Conservation (phyloP, 805 yeast species). For the Metschnikowia kunwiensis region DNA sequence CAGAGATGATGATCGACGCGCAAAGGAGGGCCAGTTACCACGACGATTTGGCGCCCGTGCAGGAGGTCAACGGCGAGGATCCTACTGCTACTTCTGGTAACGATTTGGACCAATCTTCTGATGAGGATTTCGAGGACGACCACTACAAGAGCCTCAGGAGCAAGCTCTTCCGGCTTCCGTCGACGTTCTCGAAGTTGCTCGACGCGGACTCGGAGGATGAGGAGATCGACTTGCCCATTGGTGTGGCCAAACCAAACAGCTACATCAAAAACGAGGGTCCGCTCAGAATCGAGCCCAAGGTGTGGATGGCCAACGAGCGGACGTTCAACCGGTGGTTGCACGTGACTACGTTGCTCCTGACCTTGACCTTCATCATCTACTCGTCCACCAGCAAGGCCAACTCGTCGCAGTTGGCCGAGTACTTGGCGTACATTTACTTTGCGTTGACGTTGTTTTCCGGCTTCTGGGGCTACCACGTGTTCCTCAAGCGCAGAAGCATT, state of each 20-base stretch:
- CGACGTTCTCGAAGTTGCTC: conserved; percentile 38
- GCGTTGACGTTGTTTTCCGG: conserved; percentile 79
- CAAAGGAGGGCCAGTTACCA: conserved; percentile 4
- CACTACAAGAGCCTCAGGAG: conserved; percentile 14
- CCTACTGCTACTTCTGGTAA: conserved; percentile 16
- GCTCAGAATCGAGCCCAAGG: conserved; percentile 92
- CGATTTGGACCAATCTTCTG: conserved; percentile 29
- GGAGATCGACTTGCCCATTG: conserved; percentile 82
- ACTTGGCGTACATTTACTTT: conserved; percentile 77
- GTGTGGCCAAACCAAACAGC: conserved; percentile 77
- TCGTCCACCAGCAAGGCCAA: conserved; percentile 68
- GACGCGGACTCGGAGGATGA: conserved; percentile 79
- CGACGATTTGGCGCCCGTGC: conserved; percentile 12
- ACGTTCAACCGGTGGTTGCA: conserved; percentile 95
- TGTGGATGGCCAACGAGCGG: conserved; percentile 97
- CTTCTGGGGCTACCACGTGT: conserved; percentile 83
- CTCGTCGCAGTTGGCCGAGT: conserved; percentile 59
- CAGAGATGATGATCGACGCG: conserved; percentile 21
- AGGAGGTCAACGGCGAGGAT: conserved; percentile 12
- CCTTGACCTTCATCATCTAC: conserved; percentile 81
- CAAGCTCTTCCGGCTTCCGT: conserved; percentile 27
- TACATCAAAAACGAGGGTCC: conserved; percentile 88
- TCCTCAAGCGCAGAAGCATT: conserved; percentile 63
- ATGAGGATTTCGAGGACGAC: conserved; percentile 30
- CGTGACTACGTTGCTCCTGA: conserved; percentile 78